Base-by-base conservation (phyloP, 805 yeast species). In the Yamadazyma endophytica region DNA sequence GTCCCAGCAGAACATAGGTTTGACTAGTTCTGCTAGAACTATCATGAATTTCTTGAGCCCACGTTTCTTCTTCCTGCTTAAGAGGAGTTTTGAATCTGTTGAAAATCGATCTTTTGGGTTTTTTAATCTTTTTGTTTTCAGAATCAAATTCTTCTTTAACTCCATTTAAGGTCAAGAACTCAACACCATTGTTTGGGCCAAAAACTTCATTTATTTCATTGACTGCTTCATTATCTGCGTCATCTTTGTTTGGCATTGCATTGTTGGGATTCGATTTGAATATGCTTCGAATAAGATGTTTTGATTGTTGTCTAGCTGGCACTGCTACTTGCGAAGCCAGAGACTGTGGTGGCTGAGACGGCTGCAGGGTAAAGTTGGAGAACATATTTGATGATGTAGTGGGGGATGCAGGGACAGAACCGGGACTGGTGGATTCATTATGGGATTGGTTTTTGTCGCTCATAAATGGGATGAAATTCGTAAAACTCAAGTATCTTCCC, bases 401-500 rank as follows among this genome's bases (percentile, higher is more conserved):
- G 21, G 15, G 42, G 5, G 39, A 24, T 9, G 43, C 37, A 11
- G 50, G 44, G 17, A 43, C 40, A 13, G 42, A 44, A 35, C 29
- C 9, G 43, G 48, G 37, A 4, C 28, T 28, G 13, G 14, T 17
- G 13, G 18, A 22, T 12, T 26, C 21, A 15, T 18, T 13, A 5
- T 21, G 17, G 2, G 31, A 13, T 21, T 48, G 49, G 24, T 44
- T 49, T 33, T 50, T 45, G 35, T 58, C 64, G 20, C 56, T 56
- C 62, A 61, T 62, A 36, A 65, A 65, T 6, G 70, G 70, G 21
- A 65, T 54, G 37, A 62, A 63, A 37, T 46, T 56, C 8, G 64
- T 56, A 35, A 59, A 60, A 33, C 56, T 54, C 23, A 53, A 42
- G 38, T 58, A 56, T 14, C 64, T 36, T 12, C 58, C 56, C 27